A percentile compares a stretch with the other conserved stretches of the same genome.
phyloP scores from a whole-genome alignment of 1,284 basidiomycete genomes.

The Papiliotrema nemorosa region DNA sequence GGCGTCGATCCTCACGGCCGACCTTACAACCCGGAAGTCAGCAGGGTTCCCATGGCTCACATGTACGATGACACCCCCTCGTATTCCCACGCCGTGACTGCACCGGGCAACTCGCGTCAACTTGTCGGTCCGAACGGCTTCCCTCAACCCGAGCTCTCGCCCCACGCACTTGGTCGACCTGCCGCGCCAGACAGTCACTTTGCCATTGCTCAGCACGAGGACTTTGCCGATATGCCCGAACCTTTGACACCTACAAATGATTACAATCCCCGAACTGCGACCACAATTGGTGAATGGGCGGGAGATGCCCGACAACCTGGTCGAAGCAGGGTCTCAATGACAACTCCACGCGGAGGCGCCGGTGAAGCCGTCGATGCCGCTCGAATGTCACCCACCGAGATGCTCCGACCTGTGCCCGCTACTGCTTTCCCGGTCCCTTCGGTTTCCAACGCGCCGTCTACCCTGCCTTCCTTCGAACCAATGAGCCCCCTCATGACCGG shows the following conservation, averaged over 20 bases:
- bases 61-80: conserved; percentile 14
- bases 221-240: conserved; percentile 30
- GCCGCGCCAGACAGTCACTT: conserved; percentile 27
- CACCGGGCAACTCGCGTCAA: conserved; percentile 23
- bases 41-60: conserved; percentile 24
- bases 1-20: conserved; percentile 32
- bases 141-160: conserved; percentile 15
- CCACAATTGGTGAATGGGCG: conserved; percentile 16
- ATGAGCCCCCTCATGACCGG: conserved; percentile 33
- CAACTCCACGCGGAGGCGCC: conserved; percentile 3
- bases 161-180: conserved; percentile 40
- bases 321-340: conserved; percentile 16
- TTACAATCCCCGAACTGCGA: conserved; percentile 25
- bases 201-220: conserved; percentile 35
- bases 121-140: conserved; percentile 31
- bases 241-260: conserved; percentile 11
- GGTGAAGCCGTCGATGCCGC: not conserved
- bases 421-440: not conserved
- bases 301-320: conserved; percentile 8
- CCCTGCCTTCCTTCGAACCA: conserved; percentile 33
- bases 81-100: conserved; percentile 5
- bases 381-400: not conserved
- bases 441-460: not conserved
- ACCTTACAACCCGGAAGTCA: conserved; percentile 27
- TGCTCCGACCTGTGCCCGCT: conserved; percentile 1